phyloP scores from a whole-genome alignment of 169 alveolate genomes.

The Plasmodium adleri region DNA sequence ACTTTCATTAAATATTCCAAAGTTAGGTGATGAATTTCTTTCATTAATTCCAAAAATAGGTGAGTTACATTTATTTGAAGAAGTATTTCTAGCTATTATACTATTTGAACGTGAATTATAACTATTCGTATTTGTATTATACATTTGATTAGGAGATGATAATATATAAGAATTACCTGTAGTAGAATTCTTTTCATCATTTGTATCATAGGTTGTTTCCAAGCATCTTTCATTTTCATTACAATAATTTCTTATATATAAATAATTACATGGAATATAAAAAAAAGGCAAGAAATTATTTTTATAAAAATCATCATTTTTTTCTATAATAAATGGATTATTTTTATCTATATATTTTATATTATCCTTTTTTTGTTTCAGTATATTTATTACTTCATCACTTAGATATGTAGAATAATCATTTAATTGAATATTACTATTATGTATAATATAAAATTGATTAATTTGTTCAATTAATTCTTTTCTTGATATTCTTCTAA shows the following conservation, averaged over 20 bases:
- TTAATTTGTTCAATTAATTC: slow-evolving; percentile 58
- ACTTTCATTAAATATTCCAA: slow-evolving; percentile 26
- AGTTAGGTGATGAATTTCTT: slow-evolving; percentile 55
- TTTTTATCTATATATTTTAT: neutral
- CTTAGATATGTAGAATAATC: slow-evolving; percentile 54
- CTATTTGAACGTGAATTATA: slow-evolving; percentile 20
- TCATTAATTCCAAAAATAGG: slow-evolving; percentile 49
- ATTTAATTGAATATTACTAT: slow-evolving; percentile 31
- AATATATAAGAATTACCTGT: slow-evolving; percentile 26
- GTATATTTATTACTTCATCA: slow-evolving; percentile 26
- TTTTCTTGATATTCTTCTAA: slow-evolving; percentile 56
- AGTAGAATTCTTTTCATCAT: slow-evolving; percentile 41
- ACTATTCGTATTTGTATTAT: slow-evolving; percentile 36
- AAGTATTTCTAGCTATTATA: slow-evolving; percentile 24
- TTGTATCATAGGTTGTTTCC: slow-evolving; percentile 10
- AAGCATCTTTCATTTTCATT: slow-evolving; percentile 5
- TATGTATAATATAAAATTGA: slow-evolving; percentile 63
- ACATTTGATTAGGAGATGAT: slow-evolving; percentile 4
- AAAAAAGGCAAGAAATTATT: slow-evolving; percentile 24
- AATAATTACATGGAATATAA: slow-evolving; percentile 52
- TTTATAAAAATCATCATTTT: slow-evolving; percentile 1
- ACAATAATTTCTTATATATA: slow-evolving; percentile 46
- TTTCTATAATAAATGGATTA: slow-evolving; percentile 12
- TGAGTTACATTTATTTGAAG: slow-evolving; percentile 31
- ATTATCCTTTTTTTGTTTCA: slow-evolving; percentile 23